Percentiles rank a stretch among this genome's conserved stretches.
Evolutionary conservation across 2,329 filamentous ascomycete genomes (phyloP).

Genomic region (Arthrinium phaeospermum): DNA sequence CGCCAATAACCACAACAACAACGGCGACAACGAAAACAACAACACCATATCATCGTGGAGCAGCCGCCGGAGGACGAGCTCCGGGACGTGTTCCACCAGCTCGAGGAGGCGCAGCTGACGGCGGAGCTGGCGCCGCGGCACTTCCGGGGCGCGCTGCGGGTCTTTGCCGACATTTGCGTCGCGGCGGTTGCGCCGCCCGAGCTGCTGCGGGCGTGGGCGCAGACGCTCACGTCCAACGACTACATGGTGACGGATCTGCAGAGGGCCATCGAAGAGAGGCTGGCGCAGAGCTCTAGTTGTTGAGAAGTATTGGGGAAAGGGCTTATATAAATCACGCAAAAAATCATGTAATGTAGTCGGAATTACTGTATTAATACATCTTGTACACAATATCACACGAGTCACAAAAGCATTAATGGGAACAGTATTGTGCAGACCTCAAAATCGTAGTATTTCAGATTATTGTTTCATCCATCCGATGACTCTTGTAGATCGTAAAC

Average conservation of each 20-base stretch:
- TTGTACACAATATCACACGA: background rate
- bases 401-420: background rate
- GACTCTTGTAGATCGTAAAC: background rate
- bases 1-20: too few relatives aligned
- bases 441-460: constrained; percentile 17
- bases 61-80: background rate
- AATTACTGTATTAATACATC: background rate
- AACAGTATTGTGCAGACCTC: background rate
- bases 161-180: background rate
- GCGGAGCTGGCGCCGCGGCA: constrained; percentile 11
- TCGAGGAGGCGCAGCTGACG: constrained; percentile 11
- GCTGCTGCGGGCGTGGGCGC: background rate
- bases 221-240: background rate
- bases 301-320: background rate
- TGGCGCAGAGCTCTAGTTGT: background rate
- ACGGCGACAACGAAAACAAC: background rate
- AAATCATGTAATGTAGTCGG: background rate
- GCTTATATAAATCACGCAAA: too few relatives aligned
- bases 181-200: background rate
- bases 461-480: constrained; percentile 4
- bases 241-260: background rate
- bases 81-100: background rate
- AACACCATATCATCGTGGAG: background rate
- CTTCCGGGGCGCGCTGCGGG: background rate
- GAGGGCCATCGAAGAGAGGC: background rate